Evolutionary conservation across 768 basidiomycete species (phyloP).

Genomic region (Tylopilus plumbeoviolaceoides): DNA sequence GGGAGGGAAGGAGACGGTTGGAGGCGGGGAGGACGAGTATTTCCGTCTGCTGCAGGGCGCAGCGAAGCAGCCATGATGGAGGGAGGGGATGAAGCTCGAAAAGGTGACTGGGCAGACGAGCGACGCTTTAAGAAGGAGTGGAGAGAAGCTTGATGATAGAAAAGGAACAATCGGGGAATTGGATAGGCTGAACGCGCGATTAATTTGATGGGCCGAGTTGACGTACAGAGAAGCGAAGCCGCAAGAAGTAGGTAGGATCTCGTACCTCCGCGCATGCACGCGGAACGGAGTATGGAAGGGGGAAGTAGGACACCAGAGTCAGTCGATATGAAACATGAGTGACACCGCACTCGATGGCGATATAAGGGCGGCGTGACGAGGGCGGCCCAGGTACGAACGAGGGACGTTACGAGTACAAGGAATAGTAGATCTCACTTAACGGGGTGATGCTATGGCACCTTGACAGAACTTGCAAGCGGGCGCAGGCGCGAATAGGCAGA

Average conservation of each 20-base stretch:
- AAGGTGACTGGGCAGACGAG: slow-evolving; percentile 26
- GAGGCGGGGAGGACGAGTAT: slow-evolving; percentile 43
- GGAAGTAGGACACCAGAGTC: slow-evolving; percentile 15
- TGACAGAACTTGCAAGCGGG: neutral
- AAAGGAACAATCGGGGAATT: slow-evolving; percentile 32
- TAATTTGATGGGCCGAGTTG: slow-evolving; percentile 31
- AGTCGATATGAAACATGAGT: slow-evolving; percentile 7
- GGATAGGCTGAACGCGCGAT: slow-evolving; percentile 28
- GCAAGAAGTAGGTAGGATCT: slow-evolving; percentile 23
- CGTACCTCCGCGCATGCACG: slow-evolving; percentile 21
- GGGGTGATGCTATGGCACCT: slow-evolving; percentile 1
- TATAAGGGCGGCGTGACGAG: slow-evolving; percentile 6
- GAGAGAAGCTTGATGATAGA: slow-evolving; percentile 31
- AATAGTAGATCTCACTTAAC: slow-evolving; percentile 5
- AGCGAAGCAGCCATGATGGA: slow-evolving; percentile 28
- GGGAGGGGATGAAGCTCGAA: slow-evolving; percentile 26
- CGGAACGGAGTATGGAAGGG: slow-evolving; percentile 18
- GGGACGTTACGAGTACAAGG: neutral
- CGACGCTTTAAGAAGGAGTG: slow-evolving; percentile 30
- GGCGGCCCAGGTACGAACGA: no score
- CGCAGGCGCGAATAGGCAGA: slow-evolving; percentile 1
- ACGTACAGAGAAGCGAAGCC: slow-evolving; percentile 34
- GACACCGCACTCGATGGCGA: slow-evolving; percentile 6
- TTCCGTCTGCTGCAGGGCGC: slow-evolving; percentile 18
- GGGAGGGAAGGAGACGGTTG: slow-evolving; percentile 69